Base-by-base conservation (phyloP, 768 basidiomycete genomes). In the Suillus bovinus region DNA sequence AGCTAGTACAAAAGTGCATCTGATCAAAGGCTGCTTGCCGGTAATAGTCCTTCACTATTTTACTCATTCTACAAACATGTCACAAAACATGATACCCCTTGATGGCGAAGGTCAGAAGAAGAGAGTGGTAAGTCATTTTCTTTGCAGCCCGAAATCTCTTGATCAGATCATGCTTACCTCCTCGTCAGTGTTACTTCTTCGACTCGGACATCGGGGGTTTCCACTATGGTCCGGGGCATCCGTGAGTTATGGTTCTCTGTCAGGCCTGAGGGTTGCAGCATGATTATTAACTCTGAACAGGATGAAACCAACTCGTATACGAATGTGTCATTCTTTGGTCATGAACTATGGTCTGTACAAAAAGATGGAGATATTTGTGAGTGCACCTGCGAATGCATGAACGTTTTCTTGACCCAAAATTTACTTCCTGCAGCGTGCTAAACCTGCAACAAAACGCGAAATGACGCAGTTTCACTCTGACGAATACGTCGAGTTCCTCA, bases 391-490 rank as follows among this genome's bases (percentile, higher is more conserved):
- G 11, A 41, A 56, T 57, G 58, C 41, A 10, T 57, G 29, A 27
- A 52, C n/a, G 29, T 22, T 55, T 34, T 14, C 6, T 52, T 39
- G 62, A 36, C 58, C 65, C 7, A 42, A 61, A 34, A 57, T 36
- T 34, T 31, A 33, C 39, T 20, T 58, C 59, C 34, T 50, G 31
- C 69, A 99, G 97, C 87, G 97, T 63, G 97, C 97, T 5, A 99
- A 99, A 83, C 97, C 97, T 7, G 97, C 97, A 9, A 99, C 97
- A 3, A 97, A 97, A 78, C 91, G 97, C 63, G 97, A 99, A 76
- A 99, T 99, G 97, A 96, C 97, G 22, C 93, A 99, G 71, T 99
- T 99, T 72, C 96, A 99, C 76, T 96, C 96, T 5, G 96, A 99
- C 75, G 97, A 99, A 81, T 99, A 99, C 74, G 93, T 99, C 62